These are phyloP conservation scores for Diaporthe nobilis DNA, from an alignment of 2,329 filamentous ascomycete species.

Conservation along the genomic window DNA sequence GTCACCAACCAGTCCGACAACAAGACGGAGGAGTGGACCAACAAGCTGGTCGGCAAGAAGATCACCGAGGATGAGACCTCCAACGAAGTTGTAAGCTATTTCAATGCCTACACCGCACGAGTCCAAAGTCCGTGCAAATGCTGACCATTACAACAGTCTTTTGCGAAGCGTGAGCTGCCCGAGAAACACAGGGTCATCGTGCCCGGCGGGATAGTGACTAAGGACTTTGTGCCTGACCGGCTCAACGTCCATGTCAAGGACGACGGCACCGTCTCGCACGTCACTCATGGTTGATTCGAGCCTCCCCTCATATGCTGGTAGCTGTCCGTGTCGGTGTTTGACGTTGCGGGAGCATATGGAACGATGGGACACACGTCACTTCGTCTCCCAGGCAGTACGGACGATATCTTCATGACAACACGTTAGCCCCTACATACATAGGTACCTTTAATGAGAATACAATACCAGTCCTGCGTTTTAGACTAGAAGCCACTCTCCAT, in stretches of 20 bases:
- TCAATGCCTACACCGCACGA: neutral
- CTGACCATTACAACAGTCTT: slow-evolving; percentile 59
- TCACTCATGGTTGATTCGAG: slow-evolving; percentile 64
- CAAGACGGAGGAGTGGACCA: slow-evolving; percentile 70
- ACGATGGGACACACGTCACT: neutral
- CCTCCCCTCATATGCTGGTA: neutral
- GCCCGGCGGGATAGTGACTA: slow-evolving; percentile 71
- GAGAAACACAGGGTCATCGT: slow-evolving; percentile 68
- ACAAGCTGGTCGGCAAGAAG: slow-evolving; percentile 76
- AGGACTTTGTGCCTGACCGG: slow-evolving; percentile 66
- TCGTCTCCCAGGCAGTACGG: neutral
- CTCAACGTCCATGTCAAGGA: slow-evolving; percentile 73
- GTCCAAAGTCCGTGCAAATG: neutral
- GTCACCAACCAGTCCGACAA: slow-evolving; percentile 61
- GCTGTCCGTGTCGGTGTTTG: neutral
- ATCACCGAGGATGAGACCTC: slow-evolving; percentile 62
- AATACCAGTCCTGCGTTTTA: slow-evolving; percentile 2
- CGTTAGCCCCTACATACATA: neutral
- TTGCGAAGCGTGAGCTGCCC: slow-evolving; percentile 73
- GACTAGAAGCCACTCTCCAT: neutral
- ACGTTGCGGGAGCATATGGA: neutral
- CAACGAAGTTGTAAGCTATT: slow-evolving; percentile 65
- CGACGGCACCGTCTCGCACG: slow-evolving; percentile 72
- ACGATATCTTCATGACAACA: neutral
- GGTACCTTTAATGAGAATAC: slow-evolving; percentile 26